Conservation (phyloP, 345 rosid genomes). For the Salix purpurea region DNA sequence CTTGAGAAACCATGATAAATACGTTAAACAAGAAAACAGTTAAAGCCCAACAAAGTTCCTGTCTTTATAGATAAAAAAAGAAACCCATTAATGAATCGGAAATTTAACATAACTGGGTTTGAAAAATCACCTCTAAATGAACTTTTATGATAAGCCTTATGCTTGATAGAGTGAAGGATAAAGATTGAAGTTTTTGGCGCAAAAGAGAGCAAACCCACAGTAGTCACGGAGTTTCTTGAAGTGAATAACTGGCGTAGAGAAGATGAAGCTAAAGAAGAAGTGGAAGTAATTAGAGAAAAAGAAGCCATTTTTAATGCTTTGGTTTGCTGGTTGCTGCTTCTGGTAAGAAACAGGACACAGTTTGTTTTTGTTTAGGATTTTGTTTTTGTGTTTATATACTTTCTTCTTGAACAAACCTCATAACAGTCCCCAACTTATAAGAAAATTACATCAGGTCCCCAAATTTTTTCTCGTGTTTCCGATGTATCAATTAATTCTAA, state of each 20-base stretch:
- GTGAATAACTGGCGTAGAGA: conserved; percentile 23
- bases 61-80: not conserved
- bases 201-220: conserved; percentile 36
- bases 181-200: conserved; percentile 31
- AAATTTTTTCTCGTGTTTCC: not conserved
- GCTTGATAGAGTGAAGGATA: conserved; percentile 36
- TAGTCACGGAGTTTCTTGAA: conserved; percentile 18
- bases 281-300: conserved; percentile 14
- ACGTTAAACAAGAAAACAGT: not conserved
- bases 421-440: not conserved
- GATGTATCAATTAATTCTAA: not conserved
- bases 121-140: conserved; percentile 48
- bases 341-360: not conserved
- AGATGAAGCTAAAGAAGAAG: conserved; percentile 19
- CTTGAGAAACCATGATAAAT: not conserved
- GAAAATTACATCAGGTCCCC: not conserved
- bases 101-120: not conserved
- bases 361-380: not conserved
- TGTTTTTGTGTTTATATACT: not conserved
- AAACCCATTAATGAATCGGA: not conserved
- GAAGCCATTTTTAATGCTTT: conserved; percentile 36
- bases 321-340: not conserved
- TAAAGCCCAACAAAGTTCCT: conserved; percentile 2
- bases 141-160: conserved; percentile 24
- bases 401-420: not conserved